These are phyloP conservation scores for Powellomyces hirtus DNA, from an alignment of 192 early-diverging fungal species.

Conservation along the genomic window DNA sequence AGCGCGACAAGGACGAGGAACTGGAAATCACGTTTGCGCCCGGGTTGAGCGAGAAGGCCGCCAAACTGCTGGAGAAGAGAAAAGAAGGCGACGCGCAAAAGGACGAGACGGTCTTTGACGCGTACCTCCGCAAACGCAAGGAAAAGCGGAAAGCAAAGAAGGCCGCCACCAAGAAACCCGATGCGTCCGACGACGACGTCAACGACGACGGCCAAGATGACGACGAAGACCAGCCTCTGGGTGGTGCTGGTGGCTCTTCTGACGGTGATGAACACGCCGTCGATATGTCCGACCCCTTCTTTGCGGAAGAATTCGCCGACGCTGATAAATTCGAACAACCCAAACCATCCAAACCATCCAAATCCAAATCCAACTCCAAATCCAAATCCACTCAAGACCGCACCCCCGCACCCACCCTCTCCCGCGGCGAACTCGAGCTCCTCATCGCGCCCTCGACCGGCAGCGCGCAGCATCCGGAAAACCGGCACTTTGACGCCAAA, in stretches of 20 bases:
- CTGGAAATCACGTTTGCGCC: constrained; percentile 97
- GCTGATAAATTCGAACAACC: not conserved
- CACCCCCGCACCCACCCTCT: constrained; percentile 16
- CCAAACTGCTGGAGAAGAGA: constrained; percentile 55
- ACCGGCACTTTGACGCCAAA: constrained; percentile 79
- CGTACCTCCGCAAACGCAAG: constrained; percentile 76
- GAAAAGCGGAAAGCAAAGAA: constrained; percentile 70
- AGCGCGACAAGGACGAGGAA: constrained; percentile 70
- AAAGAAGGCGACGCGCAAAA: constrained; percentile 46
- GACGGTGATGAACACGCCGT: constrained; percentile 15
- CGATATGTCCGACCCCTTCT: constrained; percentile 37
- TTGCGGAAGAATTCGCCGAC: constrained; percentile 28
- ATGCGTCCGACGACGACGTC: not conserved
- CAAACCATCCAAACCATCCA: not conserved
- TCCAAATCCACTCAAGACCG: not conserved
- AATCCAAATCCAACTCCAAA: not conserved
- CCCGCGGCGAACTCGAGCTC: constrained; percentile 78
- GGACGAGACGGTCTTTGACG: constrained; percentile 84
- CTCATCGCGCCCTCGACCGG: constrained; percentile 48
- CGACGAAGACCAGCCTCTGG: not conserved
- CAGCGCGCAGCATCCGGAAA: constrained; percentile 44
- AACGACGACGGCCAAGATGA: not conserved
- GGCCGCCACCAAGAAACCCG: constrained; percentile 28
- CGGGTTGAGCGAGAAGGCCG: constrained; percentile 74
- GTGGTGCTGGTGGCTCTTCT: not conserved